Evolutionary conservation across 805 yeast species (phyloP), one percentile per base, ranked within the genome.

Genomic region (Saccharomycopsis fibuligera): DNA sequence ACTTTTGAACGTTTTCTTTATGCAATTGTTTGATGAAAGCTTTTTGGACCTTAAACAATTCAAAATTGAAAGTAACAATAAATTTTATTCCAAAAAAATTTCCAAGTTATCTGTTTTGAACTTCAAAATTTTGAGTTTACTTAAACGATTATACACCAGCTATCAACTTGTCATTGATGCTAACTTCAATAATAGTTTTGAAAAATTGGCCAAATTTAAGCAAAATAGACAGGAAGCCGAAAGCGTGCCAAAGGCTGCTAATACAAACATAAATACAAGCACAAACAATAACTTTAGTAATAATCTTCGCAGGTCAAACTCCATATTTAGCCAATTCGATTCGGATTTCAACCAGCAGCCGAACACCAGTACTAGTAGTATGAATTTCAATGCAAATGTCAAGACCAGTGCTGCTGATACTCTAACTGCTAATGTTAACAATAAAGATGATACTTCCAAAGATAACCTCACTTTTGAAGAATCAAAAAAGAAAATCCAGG

Each of bases 1-100:
- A 35, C 63, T 82, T 19, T 37, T 43, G 4, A 16, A 36, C 25
- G 29, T 35, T 21, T 46, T 37, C 12, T 37, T 47, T 30, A 31
- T 37, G 14, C 25, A 44, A 31, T 27, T 33, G 16, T 39, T 46
- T 23, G 49, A 50, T 12, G 24, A 42, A 9, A 43, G 41, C n/a
- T 33, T 33, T 16, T 5, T n/a, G 19, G n/a, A 33, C 5, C 9
- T 33, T 5, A 33, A n/a, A 5, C 19, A 9, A 6, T 25, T 24
- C 21, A n/a, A 41, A 10, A 25, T n/a, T 39, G 10, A 22, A 10
- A 5, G 19, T 22, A 4, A 22, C 31, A 24, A 25, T 24, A 21
- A 35, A 27, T n/a, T 17, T n/a, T 16, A 17, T 8, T 16, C 12
- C 12, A 23, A 22, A 27, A 36, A 43, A 25, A 2, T 45, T 8